A percentile compares a stretch with the other conserved stretches of the same genome.
Evolutionary conservation across 2,329 filamentous ascomycete genomes (phyloP).

Genomic region (Beauveria asiatica): DNA sequence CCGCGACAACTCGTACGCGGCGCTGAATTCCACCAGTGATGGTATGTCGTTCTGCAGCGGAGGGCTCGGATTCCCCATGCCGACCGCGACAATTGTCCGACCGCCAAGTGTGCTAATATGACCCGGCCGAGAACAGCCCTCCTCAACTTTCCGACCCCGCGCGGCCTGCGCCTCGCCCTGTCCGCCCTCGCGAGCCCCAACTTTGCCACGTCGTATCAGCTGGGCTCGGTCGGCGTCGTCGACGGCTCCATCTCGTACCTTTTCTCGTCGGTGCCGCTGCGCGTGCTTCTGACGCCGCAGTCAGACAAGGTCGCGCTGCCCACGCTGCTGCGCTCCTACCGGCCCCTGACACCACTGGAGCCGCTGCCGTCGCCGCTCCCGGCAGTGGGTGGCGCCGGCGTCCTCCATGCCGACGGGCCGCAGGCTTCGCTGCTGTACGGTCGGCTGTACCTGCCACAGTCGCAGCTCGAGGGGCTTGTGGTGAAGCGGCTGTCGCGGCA

Average conservation of each 20-base stretch:
- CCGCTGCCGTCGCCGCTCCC: neutral
- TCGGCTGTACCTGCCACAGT: conserved; percentile 72
- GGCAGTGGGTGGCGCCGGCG: neutral
- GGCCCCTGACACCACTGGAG: conserved; percentile 59
- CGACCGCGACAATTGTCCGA: no score
- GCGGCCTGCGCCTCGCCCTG: conserved; percentile 74
- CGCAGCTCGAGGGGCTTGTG: conserved; percentile 78
- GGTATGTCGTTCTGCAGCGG: conserved; percentile 37
- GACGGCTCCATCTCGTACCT: conserved; percentile 97
- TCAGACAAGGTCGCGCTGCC: conserved; percentile 71
- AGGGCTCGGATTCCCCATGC: no score
- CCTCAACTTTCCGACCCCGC: conserved; percentile 79
- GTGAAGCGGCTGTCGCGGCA: conserved; percentile 69
- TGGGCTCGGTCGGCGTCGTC: conserved; percentile 82
- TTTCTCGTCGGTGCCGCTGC: conserved; percentile 77
- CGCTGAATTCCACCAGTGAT: conserved; percentile 74
- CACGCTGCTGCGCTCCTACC: conserved; percentile 73
- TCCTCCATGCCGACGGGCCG: conserved; percentile 13
- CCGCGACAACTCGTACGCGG: conserved; percentile 83
- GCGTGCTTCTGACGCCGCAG: conserved; percentile 52
- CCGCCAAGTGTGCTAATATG: neutral
- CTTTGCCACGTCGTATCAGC: conserved; percentile 88
- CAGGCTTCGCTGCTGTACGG: conserved; percentile 62
- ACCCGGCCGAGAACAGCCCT: conserved; percentile 48
- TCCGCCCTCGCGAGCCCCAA: conserved; percentile 88